These are phyloP conservation scores for Trichoderma hamatum DNA, from an alignment of 2,329 filamentous ascomycete species.

Conservation along the genomic window DNA sequence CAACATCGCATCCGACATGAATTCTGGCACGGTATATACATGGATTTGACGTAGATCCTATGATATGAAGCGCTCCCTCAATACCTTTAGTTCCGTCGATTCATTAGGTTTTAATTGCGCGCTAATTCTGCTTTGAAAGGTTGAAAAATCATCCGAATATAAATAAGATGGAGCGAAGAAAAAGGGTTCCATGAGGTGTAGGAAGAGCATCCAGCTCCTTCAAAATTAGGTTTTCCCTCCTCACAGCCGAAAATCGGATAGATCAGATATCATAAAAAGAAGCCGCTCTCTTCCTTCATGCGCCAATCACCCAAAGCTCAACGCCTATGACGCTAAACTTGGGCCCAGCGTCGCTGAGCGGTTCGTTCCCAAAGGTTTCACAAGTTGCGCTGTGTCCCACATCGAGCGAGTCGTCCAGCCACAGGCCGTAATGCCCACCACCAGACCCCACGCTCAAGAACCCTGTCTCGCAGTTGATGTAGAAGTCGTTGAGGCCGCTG, in stretches of 20 bases:
- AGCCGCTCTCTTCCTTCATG: constrained; percentile 30
- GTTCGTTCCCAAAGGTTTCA: constrained; percentile 93
- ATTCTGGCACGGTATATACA: neutral
- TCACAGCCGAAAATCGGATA: neutral
- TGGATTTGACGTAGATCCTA: neutral
- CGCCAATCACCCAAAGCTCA: constrained; percentile 89
- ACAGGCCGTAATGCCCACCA: constrained; percentile 89
- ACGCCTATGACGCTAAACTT: constrained; percentile 92
- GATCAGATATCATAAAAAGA: neutral
- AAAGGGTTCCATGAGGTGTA: neutral
- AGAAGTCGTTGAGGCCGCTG: constrained; percentile 93
- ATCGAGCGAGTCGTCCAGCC: constrained; percentile 86
- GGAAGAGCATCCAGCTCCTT: constrained; percentile 1
- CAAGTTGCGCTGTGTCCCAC: constrained; percentile 81
- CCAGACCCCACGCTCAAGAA: constrained; percentile 86
- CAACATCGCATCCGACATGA: neutral
- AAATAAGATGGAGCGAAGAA: neutral
- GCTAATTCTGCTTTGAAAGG: neutral
- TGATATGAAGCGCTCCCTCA: neutral
- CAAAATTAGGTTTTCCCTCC: neutral
- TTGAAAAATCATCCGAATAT: neutral
- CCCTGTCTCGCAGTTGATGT: constrained; percentile 85
- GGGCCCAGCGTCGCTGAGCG: constrained; percentile 85
- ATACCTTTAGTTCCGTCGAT: neutral
- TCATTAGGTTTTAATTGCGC: neutral